A percentile compares a stretch with the other conserved stretches of the same genome.
phyloP scores from a whole-genome alignment of 352 stramenopile species.

The Globisporangium nagaii region DNA sequence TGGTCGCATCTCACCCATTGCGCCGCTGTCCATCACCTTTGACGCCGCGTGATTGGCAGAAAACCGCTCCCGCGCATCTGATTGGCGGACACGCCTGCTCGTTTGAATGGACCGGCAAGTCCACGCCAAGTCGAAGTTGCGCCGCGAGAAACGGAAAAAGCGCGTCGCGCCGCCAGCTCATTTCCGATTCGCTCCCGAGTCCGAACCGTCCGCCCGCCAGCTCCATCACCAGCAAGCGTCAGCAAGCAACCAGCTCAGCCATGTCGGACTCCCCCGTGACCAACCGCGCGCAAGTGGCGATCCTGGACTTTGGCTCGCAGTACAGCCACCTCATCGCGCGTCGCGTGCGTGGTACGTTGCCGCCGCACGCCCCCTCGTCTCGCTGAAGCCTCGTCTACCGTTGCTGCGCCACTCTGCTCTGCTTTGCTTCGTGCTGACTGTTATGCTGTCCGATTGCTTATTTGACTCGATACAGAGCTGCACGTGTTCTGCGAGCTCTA shows the following conservation, averaged over 20 bases:
- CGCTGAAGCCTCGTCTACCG: not conserved
- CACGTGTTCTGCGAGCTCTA: slow-evolving; percentile 99
- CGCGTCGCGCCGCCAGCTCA: slow-evolving; percentile 2
- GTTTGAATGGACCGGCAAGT: slow-evolving; percentile 21
- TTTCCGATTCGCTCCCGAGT: slow-evolving; percentile 4
- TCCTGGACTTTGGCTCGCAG: slow-evolving; percentile 99
- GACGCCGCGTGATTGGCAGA: slow-evolving; percentile 24
- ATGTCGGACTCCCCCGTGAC: slow-evolving; percentile 81
- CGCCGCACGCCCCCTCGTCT: too few relatives aligned
- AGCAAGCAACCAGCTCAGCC: slow-evolving; percentile 15
- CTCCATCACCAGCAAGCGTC: not conserved
- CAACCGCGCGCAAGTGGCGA: slow-evolving; percentile 94
- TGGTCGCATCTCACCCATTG: slow-evolving; percentile 1
- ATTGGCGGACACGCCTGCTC: slow-evolving; percentile 10
- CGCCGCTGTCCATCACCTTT: slow-evolving; percentile 5
- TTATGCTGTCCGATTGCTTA: too few relatives aligned
- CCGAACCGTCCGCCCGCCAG: too few relatives aligned
- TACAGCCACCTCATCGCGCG: slow-evolving; percentile 99
- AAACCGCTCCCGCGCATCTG: not conserved
- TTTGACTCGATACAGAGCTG: slow-evolving; percentile 81
- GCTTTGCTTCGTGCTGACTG: slow-evolving; percentile 4
- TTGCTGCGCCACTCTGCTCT: not conserved
- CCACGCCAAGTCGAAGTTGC: slow-evolving; percentile 12
- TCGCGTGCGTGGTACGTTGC: slow-evolving; percentile 85
- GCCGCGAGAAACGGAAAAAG: not conserved